These are phyloP conservation scores for Achaetomiella virescens DNA, from an alignment of 495 filamentous ascomycete genomes.

Conservation along the genomic window DNA sequence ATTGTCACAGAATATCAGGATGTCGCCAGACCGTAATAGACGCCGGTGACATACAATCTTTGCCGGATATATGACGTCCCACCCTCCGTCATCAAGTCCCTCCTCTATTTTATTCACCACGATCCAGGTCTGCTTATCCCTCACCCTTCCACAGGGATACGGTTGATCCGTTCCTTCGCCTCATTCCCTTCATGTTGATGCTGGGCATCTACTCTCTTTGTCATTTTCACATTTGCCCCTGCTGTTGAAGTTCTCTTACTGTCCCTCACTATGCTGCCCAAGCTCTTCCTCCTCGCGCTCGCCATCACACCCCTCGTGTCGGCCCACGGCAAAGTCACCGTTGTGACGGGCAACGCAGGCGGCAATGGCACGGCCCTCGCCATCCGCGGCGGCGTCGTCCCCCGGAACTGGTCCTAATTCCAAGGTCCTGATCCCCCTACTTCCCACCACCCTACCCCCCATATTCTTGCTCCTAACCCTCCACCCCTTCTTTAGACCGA, in stretches of 20 bases:
- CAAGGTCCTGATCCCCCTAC: no score
- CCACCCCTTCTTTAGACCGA: constrained; percentile 5
- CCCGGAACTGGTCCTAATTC: constrained; percentile 16
- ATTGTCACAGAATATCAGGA: no score
- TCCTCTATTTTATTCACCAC: no score
- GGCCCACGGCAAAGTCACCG: constrained; percentile 26
- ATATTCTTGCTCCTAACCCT: background rate
- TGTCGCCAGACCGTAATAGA: no score
- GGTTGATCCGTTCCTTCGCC: constrained; percentile 7
- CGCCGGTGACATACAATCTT: no score
- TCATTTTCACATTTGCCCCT: background rate
- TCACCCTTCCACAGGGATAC: background rate
- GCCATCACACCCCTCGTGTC: constrained; percentile 17
- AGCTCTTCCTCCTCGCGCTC: constrained; percentile 14
- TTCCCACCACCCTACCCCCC: no score
- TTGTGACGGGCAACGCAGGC: constrained; percentile 22
- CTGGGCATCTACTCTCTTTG: background rate
- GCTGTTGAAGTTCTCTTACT: background rate
- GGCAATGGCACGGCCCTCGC: constrained; percentile 25
- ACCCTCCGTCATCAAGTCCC: background rate
- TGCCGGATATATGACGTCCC: background rate
- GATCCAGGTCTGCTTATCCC: no score
- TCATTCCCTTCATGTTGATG: background rate
- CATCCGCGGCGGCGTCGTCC: constrained; percentile 23
- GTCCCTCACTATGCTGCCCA: constrained; percentile 12